Base-by-base conservation (phyloP, 495 filamentous ascomycete genomes). In the Schizothecium vesticola region DNA sequence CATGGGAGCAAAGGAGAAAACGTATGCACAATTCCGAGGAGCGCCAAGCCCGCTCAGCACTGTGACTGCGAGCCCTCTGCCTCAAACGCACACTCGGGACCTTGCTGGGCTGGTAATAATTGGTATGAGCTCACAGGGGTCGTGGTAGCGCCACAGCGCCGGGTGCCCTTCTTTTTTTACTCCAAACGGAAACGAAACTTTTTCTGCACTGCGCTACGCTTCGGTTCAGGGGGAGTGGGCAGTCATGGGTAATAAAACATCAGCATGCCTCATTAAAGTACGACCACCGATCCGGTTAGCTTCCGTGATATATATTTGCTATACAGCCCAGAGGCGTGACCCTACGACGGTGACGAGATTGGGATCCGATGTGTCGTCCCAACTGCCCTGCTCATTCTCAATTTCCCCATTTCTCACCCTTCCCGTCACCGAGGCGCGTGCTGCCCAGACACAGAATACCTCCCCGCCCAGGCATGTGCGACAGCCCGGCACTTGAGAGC, bases 221-320 rank as follows among this genome's bases (percentile, higher is more conserved):
- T 73, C 74, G 74, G 71, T 74, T 77, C 74, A 76, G 73, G 43
- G 26, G 56, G 63, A 10, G 61, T 65, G 64, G 63, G 58, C 31
- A 23, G 57, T 70, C 64, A 69, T 67, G n/a, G 68, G 71, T 74
- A 71, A 74, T 71, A 73, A 72, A 70, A 69, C 63, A 70, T 73
- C 67, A 72, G 65, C 60, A 68, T 66, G 56, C 21, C 70, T 74
- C 66, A 76, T 73, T 71, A 73, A 75, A 72, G 26, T 36, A 58
- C 67, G 63, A 63, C 64, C 26, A 68, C 75, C 57, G 69, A 77
- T 73, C 69, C 60, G 67, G 70, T 57, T 71, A 71, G 69, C 69
- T 68, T 75, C 67, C 72, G 67, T 33, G 55, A 59, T 69, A 65
- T 71, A 74, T 68, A 74, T 74, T 74, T 73, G 70, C 72, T 68